phyloP scores from a whole-genome alignment of 2,329 filamentous ascomycete genomes.

The Ophiostoma sp. region DNA sequence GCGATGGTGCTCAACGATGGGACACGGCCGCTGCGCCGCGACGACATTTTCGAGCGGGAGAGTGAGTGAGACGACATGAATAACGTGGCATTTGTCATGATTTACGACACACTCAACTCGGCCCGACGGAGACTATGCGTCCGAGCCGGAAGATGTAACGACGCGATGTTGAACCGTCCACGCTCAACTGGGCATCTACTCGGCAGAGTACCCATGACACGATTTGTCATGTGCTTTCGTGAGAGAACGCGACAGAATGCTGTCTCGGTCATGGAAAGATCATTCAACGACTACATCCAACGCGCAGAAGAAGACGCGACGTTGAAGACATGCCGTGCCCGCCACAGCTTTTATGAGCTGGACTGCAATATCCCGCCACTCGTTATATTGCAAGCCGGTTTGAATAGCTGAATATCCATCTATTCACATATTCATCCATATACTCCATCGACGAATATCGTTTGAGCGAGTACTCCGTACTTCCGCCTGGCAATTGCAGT shows the following conservation, averaged over 20 bases:
- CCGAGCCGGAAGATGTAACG: not conserved
- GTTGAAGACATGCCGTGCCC: not conserved
- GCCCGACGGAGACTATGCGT: not conserved
- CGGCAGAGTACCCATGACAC: not conserved
- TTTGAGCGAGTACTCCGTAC: not conserved
- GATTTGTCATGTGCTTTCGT: not conserved
- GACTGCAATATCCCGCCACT: not conserved
- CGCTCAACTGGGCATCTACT: not conserved
- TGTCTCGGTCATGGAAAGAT: not conserved
- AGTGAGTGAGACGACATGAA: slow-evolving; percentile 38
- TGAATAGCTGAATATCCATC: not conserved
- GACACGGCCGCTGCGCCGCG: slow-evolving; percentile 68
- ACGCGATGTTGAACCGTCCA: too few relatives aligned
- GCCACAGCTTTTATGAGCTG: not conserved
- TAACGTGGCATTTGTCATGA: not conserved
- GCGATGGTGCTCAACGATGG: slow-evolving; percentile 90
- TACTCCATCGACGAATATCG: not conserved
- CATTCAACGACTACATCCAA: not conserved
- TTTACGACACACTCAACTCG: not conserved
- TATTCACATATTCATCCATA: not conserved
- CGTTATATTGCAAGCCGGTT: not conserved
- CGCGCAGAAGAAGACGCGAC: not conserved
- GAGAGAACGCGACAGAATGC: not conserved
- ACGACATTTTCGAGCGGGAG: slow-evolving; percentile 75
- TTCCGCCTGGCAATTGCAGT: not conserved